Conservation (phyloP, 2,329 filamentous ascomycete species). For the Monilinia laxa region DNA sequence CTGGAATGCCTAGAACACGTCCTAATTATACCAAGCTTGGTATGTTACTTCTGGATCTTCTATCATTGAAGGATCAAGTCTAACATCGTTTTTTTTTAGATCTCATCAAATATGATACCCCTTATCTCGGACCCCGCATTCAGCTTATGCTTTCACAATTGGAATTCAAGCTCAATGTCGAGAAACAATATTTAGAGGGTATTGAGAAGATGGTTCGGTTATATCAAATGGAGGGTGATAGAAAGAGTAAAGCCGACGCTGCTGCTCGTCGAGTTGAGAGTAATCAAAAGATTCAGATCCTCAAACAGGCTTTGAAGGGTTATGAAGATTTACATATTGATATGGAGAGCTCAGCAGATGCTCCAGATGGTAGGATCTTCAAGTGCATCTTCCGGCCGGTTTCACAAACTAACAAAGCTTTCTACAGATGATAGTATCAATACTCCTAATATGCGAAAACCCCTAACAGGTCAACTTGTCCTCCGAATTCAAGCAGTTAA, state of each 20-base stretch:
- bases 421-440: conserved; percentile 88
- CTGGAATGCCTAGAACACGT: conserved; percentile 68
- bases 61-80: conserved; percentile 19
- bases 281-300: conserved; percentile 93
- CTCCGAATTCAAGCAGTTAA: conserved; percentile 86
- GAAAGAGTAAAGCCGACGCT: conserved; percentile 91
- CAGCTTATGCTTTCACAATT: conserved; percentile 99
- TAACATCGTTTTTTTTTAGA: conserved; percentile 57
- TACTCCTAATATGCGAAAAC: conserved; percentile 90
- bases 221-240: conserved; percentile 95
- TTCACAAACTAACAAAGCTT: conserved; percentile 10
- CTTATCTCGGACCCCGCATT: conserved; percentile 91
- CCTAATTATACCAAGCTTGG: conserved; percentile 96
- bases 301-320: conserved; percentile 93
- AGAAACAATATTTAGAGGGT: conserved; percentile 97
- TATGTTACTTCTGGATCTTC: conserved; percentile 47
- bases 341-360: conserved; percentile 72
- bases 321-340: conserved; percentile 98
- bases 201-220: conserved; percentile 99
- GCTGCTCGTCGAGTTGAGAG: conserved; percentile 88
- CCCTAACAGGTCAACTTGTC: conserved; percentile 85
- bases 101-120: conserved; percentile 97
- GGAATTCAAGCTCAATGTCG: conserved; percentile 97
- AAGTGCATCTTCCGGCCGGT: not conserved
- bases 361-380: conserved; percentile 68